Evolutionary conservation across 2,329 filamentous ascomycete genomes (phyloP).

Genomic region (Bipolaris bicolor): DNA sequence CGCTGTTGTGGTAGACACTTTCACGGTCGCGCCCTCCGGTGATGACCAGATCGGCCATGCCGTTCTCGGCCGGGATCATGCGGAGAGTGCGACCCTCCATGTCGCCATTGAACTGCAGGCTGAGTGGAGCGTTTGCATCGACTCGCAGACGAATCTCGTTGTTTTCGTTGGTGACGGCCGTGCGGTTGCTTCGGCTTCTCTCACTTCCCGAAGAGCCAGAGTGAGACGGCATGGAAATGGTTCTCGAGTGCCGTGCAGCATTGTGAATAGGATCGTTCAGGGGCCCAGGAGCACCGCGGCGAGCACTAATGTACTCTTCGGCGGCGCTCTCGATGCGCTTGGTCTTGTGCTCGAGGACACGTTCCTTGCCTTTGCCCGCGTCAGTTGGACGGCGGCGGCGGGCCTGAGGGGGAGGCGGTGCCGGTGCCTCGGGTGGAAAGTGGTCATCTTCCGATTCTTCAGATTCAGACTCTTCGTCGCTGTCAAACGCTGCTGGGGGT

Average conservation of each 20-base stretch:
- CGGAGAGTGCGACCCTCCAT: constrained; percentile 47
- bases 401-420: constrained; percentile 4
- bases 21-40: constrained; percentile 25
- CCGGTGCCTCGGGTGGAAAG: constrained; percentile 8
- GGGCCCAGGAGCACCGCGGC: constrained; percentile 36
- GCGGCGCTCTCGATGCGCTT: constrained; percentile 25
- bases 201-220: constrained; percentile 40
- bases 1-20: constrained; percentile 24
- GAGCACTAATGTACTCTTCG: constrained; percentile 40
- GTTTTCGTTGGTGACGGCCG: constrained; percentile 34
- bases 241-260: constrained; percentile 37
- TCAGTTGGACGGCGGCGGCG: constrained; percentile 36
- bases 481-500: constrained; percentile 21
- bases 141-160: constrained; percentile 48
- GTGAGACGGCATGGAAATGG: constrained; percentile 37
- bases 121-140: constrained; percentile 41
- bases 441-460: constrained; percentile 14
- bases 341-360: constrained; percentile 25
- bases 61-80: constrained; percentile 42
- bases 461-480: constrained; percentile 18
- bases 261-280: constrained; percentile 39
- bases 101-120: constrained; percentile 45
- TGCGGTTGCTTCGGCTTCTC: constrained; percentile 36
- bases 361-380: constrained; percentile 27
- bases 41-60: constrained; percentile 48